Evolutionary conservation across 1,284 basidiomycete genomes (phyloP), one percentile per base, ranked within the genome.

Genomic region (Puccinia horiana): DNA sequence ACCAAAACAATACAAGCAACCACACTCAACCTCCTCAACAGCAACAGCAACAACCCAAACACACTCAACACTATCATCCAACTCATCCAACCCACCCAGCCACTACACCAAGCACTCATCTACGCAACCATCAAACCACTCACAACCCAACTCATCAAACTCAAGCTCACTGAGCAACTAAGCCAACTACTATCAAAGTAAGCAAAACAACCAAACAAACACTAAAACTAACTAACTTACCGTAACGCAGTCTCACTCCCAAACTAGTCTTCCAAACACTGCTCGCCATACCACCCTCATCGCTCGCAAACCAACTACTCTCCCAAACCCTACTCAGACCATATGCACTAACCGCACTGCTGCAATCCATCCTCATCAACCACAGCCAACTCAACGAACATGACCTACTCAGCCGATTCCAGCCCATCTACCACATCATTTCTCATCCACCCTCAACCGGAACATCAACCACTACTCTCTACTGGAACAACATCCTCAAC

Each of bases 321-420:
- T 80, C 67, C 11, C 63, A 61, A 54, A 29, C 72, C 32, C 67
- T 80, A 32, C 54, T 73, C 11, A 20, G 54, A 2, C 54, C 78
- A 14, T 56, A 44, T 18, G 78, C 67, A 11, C n/a, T 73, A 1
- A 72, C 47, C 12, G 78, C 67, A 9, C 69, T 80, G 18, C 26
- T 80, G 20, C 78, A 80, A 72, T 42, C 78, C 23, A 32, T 78
- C 18, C 67, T 78, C 61, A 40, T 18, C 44, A 44, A 79, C 18
- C 49, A 79, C 42, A 14, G 37, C 42, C 63, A 78, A 61, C 29
- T 78, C 76, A n/a, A 63, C 76, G n/a, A n/a, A n/a, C n/a, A n/a
- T n/a, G 18, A 67, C 76, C 47, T 35, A n/a, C n/a, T 79, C 0
- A 79, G 72, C 18, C 63, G 67, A 40, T n/a, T 74, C n/a, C 16